Evolutionary conservation across 306 rosid genomes (phyloP).

Genomic region (Alnus rubra): DNA sequence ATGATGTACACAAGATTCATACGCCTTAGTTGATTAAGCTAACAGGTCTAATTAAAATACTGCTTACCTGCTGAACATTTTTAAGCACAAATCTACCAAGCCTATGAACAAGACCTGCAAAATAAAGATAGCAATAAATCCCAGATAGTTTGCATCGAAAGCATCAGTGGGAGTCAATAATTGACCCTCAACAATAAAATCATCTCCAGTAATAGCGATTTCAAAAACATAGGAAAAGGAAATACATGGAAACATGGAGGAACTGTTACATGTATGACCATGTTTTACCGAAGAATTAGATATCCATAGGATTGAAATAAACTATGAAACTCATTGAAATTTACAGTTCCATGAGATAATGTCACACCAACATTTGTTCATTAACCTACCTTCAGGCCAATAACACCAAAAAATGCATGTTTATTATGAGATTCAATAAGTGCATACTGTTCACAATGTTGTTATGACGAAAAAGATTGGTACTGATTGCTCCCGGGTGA

Average conservation of each 20-base stretch:
- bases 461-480: conserved; percentile 67
- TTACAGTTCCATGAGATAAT: not conserved
- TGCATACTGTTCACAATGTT: conserved; percentile 40
- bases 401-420: not conserved
- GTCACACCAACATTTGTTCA: not conserved
- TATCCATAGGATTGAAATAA: not conserved
- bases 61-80: conserved; percentile 68
- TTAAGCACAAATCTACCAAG: conserved; percentile 55
- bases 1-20: not conserved
- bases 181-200: not conserved
- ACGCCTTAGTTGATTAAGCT: not conserved
- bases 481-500: conserved; percentile 76
- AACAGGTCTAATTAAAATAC: not conserved
- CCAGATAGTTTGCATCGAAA: not conserved
- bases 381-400: not conserved
- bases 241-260: not conserved
- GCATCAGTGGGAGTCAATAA: not conserved
- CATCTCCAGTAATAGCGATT: not conserved
- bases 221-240: not conserved
- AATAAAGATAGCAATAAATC: conserved; percentile 4
- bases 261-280: not conserved
- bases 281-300: not conserved
- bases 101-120: conserved; percentile 47
- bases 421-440: not conserved
- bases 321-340: not conserved